These are phyloP conservation scores for Durotheca rogersii DNA, from an alignment of 495 filamentous ascomycete species.

Conservation along the genomic window DNA sequence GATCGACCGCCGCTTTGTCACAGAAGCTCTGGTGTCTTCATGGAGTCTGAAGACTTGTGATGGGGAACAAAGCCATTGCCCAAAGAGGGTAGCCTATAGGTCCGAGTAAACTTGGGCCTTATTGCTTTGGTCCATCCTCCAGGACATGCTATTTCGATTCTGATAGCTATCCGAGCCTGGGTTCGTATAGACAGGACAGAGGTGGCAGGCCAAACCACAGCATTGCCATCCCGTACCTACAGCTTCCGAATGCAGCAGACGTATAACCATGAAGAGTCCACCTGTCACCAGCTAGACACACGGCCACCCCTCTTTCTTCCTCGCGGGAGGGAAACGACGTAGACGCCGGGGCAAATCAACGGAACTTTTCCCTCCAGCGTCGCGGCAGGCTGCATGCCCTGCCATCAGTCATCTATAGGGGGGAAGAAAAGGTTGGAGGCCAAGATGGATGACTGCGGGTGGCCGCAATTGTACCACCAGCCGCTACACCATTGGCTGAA, in stretches of 20 bases:
- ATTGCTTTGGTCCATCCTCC: background rate
- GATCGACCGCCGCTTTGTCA: slow-evolving; percentile 2
- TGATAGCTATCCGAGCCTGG: background rate
- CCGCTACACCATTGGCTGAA: slow-evolving; percentile 32
- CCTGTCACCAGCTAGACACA: too few relatives aligned
- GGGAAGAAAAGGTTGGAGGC: too few relatives aligned
- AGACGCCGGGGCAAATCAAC: slow-evolving; percentile 19
- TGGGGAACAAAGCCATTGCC: background rate
- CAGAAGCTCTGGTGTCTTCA: background rate
- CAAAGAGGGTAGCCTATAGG: slow-evolving; percentile 16
- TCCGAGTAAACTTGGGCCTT: slow-evolving; percentile 11
- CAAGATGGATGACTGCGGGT: too few relatives aligned
- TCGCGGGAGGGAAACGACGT: slow-evolving; percentile 4
- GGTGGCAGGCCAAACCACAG: slow-evolving; percentile 3
- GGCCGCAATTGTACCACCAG: slow-evolving; percentile 24
- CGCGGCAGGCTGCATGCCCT: slow-evolving; percentile 33
- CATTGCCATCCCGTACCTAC: slow-evolving; percentile 7
- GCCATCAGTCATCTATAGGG: slow-evolving; percentile 35
- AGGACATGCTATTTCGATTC: background rate
- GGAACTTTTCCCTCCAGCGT: slow-evolving; percentile 31
- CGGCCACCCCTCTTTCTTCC: too few relatives aligned
- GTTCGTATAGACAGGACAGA: background rate
- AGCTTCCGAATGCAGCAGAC: slow-evolving; percentile 17
- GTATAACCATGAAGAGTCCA: slow-evolving; percentile 1
- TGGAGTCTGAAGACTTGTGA: background rate